These are phyloP conservation scores for Polygonum maritimum DNA, from an alignment of 148 eudicot genomes.

Conservation along the genomic window DNA sequence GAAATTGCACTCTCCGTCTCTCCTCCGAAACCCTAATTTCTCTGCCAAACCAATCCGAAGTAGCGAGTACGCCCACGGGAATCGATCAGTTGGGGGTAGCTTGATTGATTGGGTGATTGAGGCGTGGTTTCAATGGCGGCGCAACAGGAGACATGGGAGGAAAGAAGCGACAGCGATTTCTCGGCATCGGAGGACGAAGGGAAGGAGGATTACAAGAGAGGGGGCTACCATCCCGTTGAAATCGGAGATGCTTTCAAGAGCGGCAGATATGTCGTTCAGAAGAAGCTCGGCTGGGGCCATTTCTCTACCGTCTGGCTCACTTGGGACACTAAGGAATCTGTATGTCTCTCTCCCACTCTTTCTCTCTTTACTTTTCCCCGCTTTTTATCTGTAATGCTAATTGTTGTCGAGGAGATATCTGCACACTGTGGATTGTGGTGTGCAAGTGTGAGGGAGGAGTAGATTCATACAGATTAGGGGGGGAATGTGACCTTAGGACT, in stretches of 20 bases:
- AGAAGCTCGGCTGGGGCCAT: conserved; percentile 57
- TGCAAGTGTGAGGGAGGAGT: neutral
- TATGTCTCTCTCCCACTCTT: conserved; percentile 14
- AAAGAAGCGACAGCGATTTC: conserved; percentile 5
- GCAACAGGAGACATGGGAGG: conserved; percentile 14
- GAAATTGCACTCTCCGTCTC: neutral
- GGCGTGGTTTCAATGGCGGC: conserved; percentile 8
- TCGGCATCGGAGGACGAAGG: neutral
- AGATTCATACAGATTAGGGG: neutral
- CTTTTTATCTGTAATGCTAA: neutral
- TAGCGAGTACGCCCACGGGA: neutral
- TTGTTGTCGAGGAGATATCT: neutral
- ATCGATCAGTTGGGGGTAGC: neutral
- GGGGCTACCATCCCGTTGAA: conserved; percentile 8
- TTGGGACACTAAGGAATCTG: conserved; percentile 42
- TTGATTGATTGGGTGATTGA: neutral
- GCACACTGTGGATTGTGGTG: neutral
- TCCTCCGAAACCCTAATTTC: neutral
- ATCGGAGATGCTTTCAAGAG: conserved; percentile 4
- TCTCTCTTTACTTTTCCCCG: neutral
- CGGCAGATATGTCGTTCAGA: conserved; percentile 19
- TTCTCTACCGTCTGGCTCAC: conserved; percentile 58
- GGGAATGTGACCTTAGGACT: neutral
- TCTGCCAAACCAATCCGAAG: neutral
- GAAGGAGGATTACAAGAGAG: conserved; percentile 9